These are phyloP conservation scores for Albophoma yamanashiensis DNA, from an alignment of 2,329 filamentous ascomycete genomes.

Conservation along the genomic window DNA sequence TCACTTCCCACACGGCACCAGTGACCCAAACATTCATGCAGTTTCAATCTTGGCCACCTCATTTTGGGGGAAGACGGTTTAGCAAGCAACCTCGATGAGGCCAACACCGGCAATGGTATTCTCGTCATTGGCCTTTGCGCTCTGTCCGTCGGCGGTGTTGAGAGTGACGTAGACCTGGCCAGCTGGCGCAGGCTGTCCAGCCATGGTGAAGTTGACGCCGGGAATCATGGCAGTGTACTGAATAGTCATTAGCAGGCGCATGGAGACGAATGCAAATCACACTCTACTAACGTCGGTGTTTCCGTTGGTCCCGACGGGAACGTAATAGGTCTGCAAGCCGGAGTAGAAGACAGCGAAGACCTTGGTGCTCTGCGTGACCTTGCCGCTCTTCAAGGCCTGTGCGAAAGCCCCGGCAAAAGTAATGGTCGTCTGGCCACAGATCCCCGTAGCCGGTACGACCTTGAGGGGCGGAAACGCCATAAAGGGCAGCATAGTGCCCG, in stretches of 20 bases:
- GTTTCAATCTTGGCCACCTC: too few relatives aligned
- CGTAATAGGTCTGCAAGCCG: slow-evolving; percentile 10
- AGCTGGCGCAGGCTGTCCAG: slow-evolving; percentile 4
- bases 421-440: background rate
- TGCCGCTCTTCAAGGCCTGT: slow-evolving; percentile 1
- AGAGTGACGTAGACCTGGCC: slow-evolving; percentile 25
- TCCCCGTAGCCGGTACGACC: background rate
- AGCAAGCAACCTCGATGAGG: slow-evolving; percentile 15
- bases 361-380: background rate
- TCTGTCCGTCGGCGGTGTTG: slow-evolving; percentile 19
- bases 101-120: slow-evolving; percentile 23
- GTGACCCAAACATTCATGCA: background rate
- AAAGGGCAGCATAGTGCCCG: slow-evolving; percentile 45
- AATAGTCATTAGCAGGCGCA: background rate
- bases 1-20: background rate
- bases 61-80: background rate
- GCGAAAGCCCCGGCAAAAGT: slow-evolving; percentile 3
- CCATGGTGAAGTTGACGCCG: slow-evolving; percentile 2
- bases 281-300: background rate
- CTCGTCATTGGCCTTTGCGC: slow-evolving; percentile 14
- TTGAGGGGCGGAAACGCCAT: slow-evolving; percentile 41
- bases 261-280: background rate
- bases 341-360: slow-evolving; percentile 7
- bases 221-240: slow-evolving; percentile 9
- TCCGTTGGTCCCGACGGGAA: background rate